phyloP scores from a whole-genome alignment of 805 yeast species.

The Cyberlindnera americana region DNA sequence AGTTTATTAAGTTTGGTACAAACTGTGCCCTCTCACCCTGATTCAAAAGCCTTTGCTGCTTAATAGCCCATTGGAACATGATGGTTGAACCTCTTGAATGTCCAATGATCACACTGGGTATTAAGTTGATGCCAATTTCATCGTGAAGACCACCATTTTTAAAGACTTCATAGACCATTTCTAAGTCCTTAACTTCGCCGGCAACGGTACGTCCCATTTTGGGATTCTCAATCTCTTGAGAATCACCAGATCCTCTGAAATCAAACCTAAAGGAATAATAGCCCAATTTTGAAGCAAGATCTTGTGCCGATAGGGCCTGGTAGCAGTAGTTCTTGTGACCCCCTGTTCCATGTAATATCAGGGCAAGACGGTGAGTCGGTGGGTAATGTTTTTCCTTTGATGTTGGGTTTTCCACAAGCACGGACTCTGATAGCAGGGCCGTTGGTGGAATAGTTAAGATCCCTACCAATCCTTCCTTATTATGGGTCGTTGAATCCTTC shows the following conservation, averaged over 20 bases:
- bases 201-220: conserved; percentile 50
- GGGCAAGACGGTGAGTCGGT: conserved; percentile 47
- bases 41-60: conserved; percentile 36
- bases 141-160: conserved; percentile 25
- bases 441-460: conserved; percentile 34
- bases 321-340: conserved; percentile 83
- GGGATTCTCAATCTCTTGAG: conserved; percentile 41
- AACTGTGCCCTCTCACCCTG: conserved; percentile 33
- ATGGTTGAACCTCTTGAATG: conserved; percentile 83
- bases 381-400: conserved; percentile 23
- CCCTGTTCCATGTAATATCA: conserved; percentile 79
- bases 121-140: conserved; percentile 37
- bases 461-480: conserved; percentile 34
- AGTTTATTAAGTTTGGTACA: conserved; percentile 66
- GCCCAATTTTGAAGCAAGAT: conserved; percentile 56
- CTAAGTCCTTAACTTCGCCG: conserved; percentile 69
- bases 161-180: conserved; percentile 35
- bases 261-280: conserved; percentile 71
- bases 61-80: conserved; percentile 66
- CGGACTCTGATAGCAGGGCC: conserved; percentile 18
- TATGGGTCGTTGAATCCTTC: conserved; percentile 23
- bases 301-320: conserved; percentile 57
- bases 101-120: conserved; percentile 56
- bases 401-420: conserved; percentile 13
- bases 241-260: conserved; percentile 81